phyloP scores from a whole-genome alignment of 768 basidiomycete species.

The Rhodocollybia butyracea region DNA sequence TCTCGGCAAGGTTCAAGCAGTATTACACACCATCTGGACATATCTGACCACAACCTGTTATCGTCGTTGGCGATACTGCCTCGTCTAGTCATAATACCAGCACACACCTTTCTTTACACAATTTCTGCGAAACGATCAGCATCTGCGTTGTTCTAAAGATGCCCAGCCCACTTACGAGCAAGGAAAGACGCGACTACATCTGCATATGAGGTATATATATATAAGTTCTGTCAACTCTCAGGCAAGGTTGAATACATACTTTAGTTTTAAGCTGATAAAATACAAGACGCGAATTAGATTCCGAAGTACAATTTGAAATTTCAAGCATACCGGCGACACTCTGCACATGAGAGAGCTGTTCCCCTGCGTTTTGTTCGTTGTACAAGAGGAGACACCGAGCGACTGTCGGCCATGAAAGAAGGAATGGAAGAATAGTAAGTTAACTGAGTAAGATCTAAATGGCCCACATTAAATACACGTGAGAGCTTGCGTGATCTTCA shows the following conservation, averaged over 20 bases:
- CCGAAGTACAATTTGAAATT: slow-evolving; percentile 3
- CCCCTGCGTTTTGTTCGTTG: slow-evolving; percentile 49
- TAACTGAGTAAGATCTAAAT: slow-evolving; percentile 18
- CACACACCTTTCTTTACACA: slow-evolving; percentile 48
- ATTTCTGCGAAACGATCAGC: slow-evolving; percentile 31
- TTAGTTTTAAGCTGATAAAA: slow-evolving; percentile 56
- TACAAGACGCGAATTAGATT: slow-evolving; percentile 13
- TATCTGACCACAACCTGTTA: slow-evolving; percentile 45
- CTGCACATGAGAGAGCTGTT: slow-evolving; percentile 60
- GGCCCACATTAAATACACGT: slow-evolving; percentile 7
- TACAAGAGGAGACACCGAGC: slow-evolving; percentile 27
- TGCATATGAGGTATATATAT: background rate
- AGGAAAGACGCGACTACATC: slow-evolving; percentile 49
- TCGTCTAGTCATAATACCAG: background rate
- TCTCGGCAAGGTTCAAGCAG: slow-evolving; percentile 8
- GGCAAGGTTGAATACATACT: slow-evolving; percentile 22
- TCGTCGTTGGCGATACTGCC: background rate
- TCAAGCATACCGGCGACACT: slow-evolving; percentile 57
- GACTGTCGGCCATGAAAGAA: slow-evolving; percentile 18
- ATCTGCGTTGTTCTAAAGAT: background rate
- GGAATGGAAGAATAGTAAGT: slow-evolving; percentile 24
- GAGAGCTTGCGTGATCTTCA: background rate
- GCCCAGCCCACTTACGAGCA: slow-evolving; percentile 43
- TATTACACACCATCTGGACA: slow-evolving; percentile 55
- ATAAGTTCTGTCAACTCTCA: slow-evolving; percentile 11